Evolutionary conservation across 1,139 yeast species (phyloP).

Genomic region (Candida glucosophila): DNA sequence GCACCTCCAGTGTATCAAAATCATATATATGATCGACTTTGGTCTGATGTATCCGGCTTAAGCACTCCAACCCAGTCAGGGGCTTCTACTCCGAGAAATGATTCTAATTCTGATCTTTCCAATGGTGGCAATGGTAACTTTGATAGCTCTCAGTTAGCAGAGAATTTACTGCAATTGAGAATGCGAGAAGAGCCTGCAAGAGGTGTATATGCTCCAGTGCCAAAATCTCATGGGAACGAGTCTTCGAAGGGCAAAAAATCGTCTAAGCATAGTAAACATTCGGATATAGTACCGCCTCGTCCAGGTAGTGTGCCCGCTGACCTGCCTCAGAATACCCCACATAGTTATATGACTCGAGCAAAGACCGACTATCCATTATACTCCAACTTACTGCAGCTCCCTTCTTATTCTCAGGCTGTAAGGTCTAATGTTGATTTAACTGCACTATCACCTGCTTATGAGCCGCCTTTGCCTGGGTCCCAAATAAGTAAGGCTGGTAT

Average conservation of each 20-base stretch:
- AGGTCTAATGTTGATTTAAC: constrained; percentile 37
- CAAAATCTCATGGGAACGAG: too few relatives aligned
- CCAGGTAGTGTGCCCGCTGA: too few relatives aligned
- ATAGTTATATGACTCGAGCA: constrained; percentile 49
- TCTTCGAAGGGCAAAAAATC: too few relatives aligned
- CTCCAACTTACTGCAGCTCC: constrained; percentile 55
- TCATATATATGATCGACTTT: constrained; percentile 78
- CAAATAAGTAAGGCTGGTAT: constrained; percentile 23
- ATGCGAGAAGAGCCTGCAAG: constrained; percentile 32
- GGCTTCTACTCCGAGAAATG: constrained; percentile 35
- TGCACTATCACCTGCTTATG: constrained; percentile 57
- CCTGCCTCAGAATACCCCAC: constrained; percentile 51
- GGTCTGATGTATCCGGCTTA: constrained; percentile 58
- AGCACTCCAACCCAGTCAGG: constrained; percentile 54
- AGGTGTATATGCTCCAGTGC: too few relatives aligned
- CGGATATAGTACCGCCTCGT: too few relatives aligned
- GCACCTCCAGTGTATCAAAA: constrained; percentile 90
- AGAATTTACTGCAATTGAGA: constrained; percentile 46
- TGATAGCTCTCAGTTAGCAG: constrained; percentile 38
- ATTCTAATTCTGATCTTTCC: not conserved
- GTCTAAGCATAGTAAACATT: too few relatives aligned
- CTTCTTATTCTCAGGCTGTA: constrained; percentile 75
- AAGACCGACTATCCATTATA: constrained; percentile 30
- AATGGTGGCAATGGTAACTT: constrained; percentile 11
- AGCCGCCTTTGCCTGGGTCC: constrained; percentile 44